Evolutionary conservation across 225 moss, liverwort and hornwort species (phyloP), one percentile per base, ranked within the genome.

Genomic region (Straminergon stramineum): DNA sequence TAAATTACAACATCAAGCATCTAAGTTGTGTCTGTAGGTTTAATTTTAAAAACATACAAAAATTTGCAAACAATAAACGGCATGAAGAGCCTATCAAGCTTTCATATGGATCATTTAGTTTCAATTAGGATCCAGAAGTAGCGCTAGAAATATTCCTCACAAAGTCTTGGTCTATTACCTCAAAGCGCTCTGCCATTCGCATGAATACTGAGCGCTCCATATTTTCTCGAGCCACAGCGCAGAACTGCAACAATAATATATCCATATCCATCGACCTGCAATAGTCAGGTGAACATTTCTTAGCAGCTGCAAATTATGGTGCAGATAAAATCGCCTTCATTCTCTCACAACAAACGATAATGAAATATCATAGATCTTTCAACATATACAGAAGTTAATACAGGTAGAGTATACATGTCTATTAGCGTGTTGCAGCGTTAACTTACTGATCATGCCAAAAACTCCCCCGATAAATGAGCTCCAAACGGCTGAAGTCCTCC

Each of bases 381-480:
- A 83, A 83, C 43, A 69, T 45, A 45, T 56, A 39, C 23, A 79
- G 7, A 74, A 78, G 62, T 56, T 26, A 69, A 84, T 75, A 56
- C 77, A 63, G 43, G 51, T 34, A 75, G 56, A 66, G 65, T 64
- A 39, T 45, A 79, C 45, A 74, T 55, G 81, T 79, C 81, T 64
- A 70, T 19, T 35, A 71, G 28, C 23, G 41, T 39, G 48, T 85
- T 90, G 62, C 60, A 69, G 57, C 45, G 67, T 66, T 31, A 73
- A 95, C 98, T 95, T 90, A 99, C 99, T 96, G 97, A 89, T 97
- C 99, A 91, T 99, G 97, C 99, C 99, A 99, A 91, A 99, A 97
- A 88, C 99, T 99, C 30, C 96, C 96, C 15, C 96, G 95, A 86
- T 99, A 99, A 37, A 99, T 96, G 71, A 94, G 92, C 88, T 97